Evolutionary conservation across 148 eudicot genomes (phyloP), one percentile per base, ranked within the genome.

Genomic region (Gaultheria prostrata): DNA sequence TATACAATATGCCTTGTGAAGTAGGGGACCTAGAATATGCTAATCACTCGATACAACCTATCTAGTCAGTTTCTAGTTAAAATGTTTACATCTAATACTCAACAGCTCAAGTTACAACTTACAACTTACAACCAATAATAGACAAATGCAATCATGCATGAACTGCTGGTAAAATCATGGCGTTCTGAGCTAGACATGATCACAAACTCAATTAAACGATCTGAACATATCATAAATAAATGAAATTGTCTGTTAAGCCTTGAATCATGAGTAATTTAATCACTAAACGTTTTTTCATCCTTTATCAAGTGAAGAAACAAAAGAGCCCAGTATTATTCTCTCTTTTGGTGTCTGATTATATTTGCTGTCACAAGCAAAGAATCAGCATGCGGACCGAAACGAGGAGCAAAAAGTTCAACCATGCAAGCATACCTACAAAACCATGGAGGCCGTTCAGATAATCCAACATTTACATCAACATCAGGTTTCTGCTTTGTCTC

Each of bases 371-470:
- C 33, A 15, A 77, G 11, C 59, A 51, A 28, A 77, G 51, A 48
- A 50, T n/a, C 61, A 51, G 61, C 15, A 6, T 4, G n/a, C 45
- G 1, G 6, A 48, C 56, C 15, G 33, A 78, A 77, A 78, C 20
- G n/a, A 78, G 39, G 48, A 78, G 39, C 33, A 57, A 73, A 57
- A 61, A 49, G 48, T 21, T n/a, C 12, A 46, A 50, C 43, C 21
- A 30, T 14, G 9, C 11, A 50, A 72, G 30, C 85, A 67, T 80
- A 95, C 98, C 98, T 95, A 82, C 98, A 95, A 85, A 92, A 95
- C 98, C 98, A 95, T 71, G 98, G 98, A 76, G 91, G 88, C 3
- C 94, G 92, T 24, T 90, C 88, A 46, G 98, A 93, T 82, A 95
- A 83, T 83, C 98, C 98, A 54, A 95, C 94, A 91, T 93, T 91